These are phyloP conservation scores for Sesbania bispinosa DNA, from an alignment of 306 rosid genomes.

Conservation along the genomic window DNA sequence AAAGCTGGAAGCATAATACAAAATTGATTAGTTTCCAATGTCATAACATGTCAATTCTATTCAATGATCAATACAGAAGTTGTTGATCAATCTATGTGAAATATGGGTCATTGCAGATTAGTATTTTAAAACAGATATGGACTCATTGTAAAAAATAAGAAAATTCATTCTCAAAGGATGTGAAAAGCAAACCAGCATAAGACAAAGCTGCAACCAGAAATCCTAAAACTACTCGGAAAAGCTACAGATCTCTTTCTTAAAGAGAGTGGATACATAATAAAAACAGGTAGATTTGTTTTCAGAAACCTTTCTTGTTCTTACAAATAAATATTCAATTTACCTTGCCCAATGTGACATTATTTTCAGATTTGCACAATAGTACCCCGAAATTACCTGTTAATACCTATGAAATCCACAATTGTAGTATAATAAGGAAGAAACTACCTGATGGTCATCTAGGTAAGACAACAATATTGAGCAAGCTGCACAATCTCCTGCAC, in stretches of 20 bases:
- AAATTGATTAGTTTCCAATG: conserved; percentile 11
- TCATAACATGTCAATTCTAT: background rate
- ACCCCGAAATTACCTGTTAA: no score
- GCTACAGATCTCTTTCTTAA: conserved; percentile 9
- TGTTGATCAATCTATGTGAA: background rate
- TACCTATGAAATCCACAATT: background rate
- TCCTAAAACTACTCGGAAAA: conserved; percentile 5
- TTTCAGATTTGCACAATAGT: background rate
- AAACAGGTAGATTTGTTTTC: background rate
- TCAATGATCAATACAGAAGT: conserved; percentile 7
- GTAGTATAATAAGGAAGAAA: background rate
- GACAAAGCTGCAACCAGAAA: background rate
- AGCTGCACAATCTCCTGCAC: conserved; percentile 61
- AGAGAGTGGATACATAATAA: background rate
- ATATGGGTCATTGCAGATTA: background rate
- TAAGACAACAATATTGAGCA: conserved; percentile 57
- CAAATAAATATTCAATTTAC: background rate
- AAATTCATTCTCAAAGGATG: background rate
- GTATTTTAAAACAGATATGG: background rate
- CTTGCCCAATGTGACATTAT: background rate
- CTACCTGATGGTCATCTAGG: conserved; percentile 73
- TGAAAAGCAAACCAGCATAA: background rate
- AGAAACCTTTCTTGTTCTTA: background rate
- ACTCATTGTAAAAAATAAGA: background rate
- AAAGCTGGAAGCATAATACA: background rate